Conservation (phyloP, 352 stramenopile genomes). For the Globisporangium spinosum region DNA sequence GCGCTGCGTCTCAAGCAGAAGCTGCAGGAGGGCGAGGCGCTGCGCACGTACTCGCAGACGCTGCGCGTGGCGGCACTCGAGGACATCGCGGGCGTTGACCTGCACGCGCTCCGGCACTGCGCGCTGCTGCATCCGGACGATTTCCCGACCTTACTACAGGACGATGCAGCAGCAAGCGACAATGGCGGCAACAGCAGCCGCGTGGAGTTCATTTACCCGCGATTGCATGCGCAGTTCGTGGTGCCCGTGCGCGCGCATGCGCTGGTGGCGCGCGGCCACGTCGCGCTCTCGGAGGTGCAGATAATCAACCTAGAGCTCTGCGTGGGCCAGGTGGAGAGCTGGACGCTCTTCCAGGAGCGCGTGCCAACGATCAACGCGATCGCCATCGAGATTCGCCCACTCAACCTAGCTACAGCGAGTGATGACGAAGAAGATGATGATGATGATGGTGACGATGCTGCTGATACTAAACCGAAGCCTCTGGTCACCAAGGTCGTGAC, state of each 20-base stretch:
- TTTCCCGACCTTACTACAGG: conserved; percentile 32
- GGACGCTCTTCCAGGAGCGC: conserved; percentile 67
- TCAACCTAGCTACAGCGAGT: conserved; percentile 15
- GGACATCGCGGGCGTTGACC: conserved; percentile 21
- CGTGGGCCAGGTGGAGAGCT: conserved; percentile 61
- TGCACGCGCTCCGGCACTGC: conserved; percentile 36
- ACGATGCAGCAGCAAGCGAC: not conserved
- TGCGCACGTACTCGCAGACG: conserved; percentile 28
- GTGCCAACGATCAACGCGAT: conserved; percentile 39
- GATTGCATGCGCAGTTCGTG: conserved; percentile 76
- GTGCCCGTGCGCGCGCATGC: conserved; percentile 41
- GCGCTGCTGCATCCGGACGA: conserved; percentile 59
- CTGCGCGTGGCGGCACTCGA: conserved; percentile 48
- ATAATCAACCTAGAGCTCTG: conserved; percentile 84
- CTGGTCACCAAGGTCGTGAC: conserved; percentile 21
- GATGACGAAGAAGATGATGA: conserved; percentile 14
- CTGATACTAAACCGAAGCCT: not conserved
- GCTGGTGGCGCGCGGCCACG: conserved; percentile 38
- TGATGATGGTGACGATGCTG: conserved; percentile 17
- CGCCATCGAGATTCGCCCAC: conserved; percentile 66
- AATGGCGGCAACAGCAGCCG: not conserved
- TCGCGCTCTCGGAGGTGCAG: conserved; percentile 60
- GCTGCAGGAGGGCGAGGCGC: conserved; percentile 21
- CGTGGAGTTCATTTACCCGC: conserved; percentile 50
- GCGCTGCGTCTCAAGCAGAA: conserved; percentile 53